phyloP scores from a whole-genome alignment of 1,139 yeast species.

The Suhomyces chickasaworum region DNA sequence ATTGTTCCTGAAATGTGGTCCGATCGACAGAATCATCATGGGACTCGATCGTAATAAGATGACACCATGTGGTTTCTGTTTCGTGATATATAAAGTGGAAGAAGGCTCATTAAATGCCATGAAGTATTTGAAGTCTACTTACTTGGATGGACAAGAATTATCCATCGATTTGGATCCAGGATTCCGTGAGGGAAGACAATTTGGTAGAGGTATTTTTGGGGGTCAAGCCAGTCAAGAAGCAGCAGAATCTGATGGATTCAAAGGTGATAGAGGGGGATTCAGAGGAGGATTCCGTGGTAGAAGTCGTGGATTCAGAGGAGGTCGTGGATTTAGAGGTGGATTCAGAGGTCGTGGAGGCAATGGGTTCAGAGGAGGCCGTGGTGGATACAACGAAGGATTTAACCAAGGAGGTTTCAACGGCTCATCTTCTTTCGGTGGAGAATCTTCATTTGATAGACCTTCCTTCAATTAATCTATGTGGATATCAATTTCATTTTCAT shows the following conservation, averaged over 20 bases:
- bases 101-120: conserved; percentile 78
- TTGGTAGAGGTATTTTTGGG: conserved; percentile 88
- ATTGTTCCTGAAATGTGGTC: conserved; percentile 77
- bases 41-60: conserved; percentile 86
- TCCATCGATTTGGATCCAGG: conserved; percentile 94
- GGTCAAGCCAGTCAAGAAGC: conserved; percentile 66
- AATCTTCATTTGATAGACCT: conserved; percentile 5
- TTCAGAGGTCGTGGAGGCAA: conserved; percentile 34
- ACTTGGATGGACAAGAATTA: conserved; percentile 75
- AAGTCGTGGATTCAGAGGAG: conserved; percentile 20
- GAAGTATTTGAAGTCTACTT: conserved; percentile 77
- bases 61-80: conserved; percentile 96
- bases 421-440: conserved; percentile 1
- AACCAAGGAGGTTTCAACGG: conserved; percentile 8
- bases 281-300: conserved; percentile 34
- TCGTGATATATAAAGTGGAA: conserved; percentile 70
- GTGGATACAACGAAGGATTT: conserved; percentile 8
- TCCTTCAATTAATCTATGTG: not conserved
- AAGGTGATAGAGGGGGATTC: conserved; percentile 24
- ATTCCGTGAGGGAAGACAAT: conserved; percentile 89
- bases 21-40: conserved; percentile 79
- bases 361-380: conserved; percentile 25
- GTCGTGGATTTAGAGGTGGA: conserved; percentile 27
- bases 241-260: conserved; percentile 22
- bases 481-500: too few relatives aligned